phyloP scores from a whole-genome alignment of 1,284 basidiomycete genomes.

The Ustilago cynodontis region DNA sequence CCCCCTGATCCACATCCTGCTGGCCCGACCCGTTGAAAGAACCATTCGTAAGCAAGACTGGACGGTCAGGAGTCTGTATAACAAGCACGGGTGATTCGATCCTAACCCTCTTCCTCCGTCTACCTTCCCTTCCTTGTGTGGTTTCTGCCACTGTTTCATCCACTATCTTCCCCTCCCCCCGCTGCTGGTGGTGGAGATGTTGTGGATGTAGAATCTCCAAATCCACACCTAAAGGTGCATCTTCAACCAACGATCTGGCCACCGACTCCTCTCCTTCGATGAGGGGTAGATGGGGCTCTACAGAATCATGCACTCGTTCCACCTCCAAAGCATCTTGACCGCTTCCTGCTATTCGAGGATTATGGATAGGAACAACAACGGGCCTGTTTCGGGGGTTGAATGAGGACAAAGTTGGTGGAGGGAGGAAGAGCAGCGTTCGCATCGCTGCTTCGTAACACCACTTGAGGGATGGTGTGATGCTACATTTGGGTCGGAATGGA shows the following conservation, averaged over 20 bases:
- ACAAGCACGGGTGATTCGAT: slow-evolving; percentile 29
- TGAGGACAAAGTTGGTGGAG: slow-evolving; percentile 5
- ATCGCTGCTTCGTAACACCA: not conserved
- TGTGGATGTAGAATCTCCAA: slow-evolving; percentile 17
- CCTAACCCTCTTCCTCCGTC: slow-evolving; percentile 17
- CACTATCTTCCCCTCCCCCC: no score
- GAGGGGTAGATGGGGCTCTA: slow-evolving; percentile 8
- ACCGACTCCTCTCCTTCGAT: slow-evolving; percentile 12
- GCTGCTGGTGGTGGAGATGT: not conserved
- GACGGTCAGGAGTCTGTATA: slow-evolving; percentile 31
- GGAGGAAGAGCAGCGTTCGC: slow-evolving; percentile 28
- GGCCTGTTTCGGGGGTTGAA: not conserved
- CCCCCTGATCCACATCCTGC: not conserved
- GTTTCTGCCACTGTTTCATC: no score
- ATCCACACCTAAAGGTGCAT: slow-evolving; percentile 8
- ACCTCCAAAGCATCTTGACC: not conserved
- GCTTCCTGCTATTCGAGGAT: not conserved
- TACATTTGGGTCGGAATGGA: not conserved
- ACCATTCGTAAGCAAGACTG: no score
- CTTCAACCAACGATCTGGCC: slow-evolving; percentile 7
- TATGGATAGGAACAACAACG: not conserved
- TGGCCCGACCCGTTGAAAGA: no score
- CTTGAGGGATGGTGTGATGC: not conserved
- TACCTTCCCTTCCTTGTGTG: not conserved
- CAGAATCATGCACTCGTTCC: slow-evolving; percentile 18